A percentile compares a stretch with the other conserved stretches of the same genome.
Evolutionary conservation across 257 asterid genomes (phyloP).

Genomic region (Solanum neorickii): DNA sequence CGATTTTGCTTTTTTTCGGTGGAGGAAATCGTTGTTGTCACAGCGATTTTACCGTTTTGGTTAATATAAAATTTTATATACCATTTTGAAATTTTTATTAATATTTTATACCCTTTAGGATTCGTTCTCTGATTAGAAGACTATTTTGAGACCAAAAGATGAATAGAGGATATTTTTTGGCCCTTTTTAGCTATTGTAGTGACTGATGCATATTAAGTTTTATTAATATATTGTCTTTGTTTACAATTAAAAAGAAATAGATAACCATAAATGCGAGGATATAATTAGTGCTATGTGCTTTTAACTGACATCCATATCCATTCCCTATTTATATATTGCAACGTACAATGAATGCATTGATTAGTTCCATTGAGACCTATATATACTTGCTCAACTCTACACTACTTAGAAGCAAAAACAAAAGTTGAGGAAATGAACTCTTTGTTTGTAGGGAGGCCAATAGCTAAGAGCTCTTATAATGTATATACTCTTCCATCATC

Average conservation of each 20-base stretch:
- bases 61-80: too few relatives aligned
- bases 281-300: not conserved
- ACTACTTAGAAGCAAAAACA: not conserved
- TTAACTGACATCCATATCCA: not conserved
- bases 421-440: not conserved
- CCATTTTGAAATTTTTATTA: too few relatives aligned
- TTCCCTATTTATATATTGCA: not conserved
- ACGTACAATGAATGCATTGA: not conserved
- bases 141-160: too few relatives aligned
- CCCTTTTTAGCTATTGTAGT: too few relatives aligned
- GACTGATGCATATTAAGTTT: not conserved
- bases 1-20: too few relatives aligned
- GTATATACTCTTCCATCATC: not conserved
- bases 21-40: too few relatives aligned
- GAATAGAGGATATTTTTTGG: too few relatives aligned
- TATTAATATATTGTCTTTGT: too few relatives aligned
- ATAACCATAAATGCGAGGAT: not conserved
- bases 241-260: too few relatives aligned
- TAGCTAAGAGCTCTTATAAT: not conserved
- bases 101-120: too few relatives aligned
- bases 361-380: not conserved
- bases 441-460: not conserved
- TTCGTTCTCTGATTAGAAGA: too few relatives aligned
- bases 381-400: not conserved
- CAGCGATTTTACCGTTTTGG: too few relatives aligned